phyloP scores from a whole-genome alignment of 441 rosid genomes.

The Populus tomentosa region DNA sequence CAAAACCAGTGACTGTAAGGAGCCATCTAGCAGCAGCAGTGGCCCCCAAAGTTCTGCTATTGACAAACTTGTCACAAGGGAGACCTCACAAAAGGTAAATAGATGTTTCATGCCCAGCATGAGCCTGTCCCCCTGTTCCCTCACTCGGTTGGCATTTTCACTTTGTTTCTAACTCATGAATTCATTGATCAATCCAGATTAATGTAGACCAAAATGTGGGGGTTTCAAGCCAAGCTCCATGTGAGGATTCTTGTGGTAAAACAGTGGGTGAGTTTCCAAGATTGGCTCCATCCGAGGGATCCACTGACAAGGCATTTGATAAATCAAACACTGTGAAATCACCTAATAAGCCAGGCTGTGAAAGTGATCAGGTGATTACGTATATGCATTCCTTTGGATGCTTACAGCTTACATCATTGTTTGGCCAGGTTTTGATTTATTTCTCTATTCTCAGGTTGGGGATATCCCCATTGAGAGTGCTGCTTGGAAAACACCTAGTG shows the following conservation, averaged over 20 bases:
- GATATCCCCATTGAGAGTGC: conserved; percentile 8
- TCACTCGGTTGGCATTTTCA: neutral
- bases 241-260: conserved; percentile 8
- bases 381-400: neutral
- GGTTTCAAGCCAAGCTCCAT: conserved; percentile 4
- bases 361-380: conserved; percentile 31
- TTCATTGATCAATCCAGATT: conserved; percentile 25
- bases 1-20: conserved; percentile 18
- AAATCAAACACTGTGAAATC: conserved; percentile 3
- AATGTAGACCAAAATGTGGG: conserved; percentile 16
- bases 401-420: neutral
- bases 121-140: neutral
- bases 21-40: conserved; percentile 9
- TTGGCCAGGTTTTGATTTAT: conserved; percentile 20
- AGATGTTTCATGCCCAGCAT: conserved; percentile 7
- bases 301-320: conserved; percentile 2
- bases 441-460: conserved; percentile 29
- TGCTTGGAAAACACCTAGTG: conserved; percentile 13
- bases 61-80: conserved; percentile 13
- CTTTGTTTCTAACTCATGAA: conserved; percentile 21
- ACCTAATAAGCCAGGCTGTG: conserved; percentile 16
- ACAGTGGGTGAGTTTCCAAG: conserved; percentile 4
- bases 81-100: conserved; percentile 38
- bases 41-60: conserved; percentile 4
- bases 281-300: conserved; percentile 15